These are phyloP conservation scores for Alternaria postmessia DNA, from an alignment of 2,329 filamentous ascomycete species.

Conservation along the genomic window DNA sequence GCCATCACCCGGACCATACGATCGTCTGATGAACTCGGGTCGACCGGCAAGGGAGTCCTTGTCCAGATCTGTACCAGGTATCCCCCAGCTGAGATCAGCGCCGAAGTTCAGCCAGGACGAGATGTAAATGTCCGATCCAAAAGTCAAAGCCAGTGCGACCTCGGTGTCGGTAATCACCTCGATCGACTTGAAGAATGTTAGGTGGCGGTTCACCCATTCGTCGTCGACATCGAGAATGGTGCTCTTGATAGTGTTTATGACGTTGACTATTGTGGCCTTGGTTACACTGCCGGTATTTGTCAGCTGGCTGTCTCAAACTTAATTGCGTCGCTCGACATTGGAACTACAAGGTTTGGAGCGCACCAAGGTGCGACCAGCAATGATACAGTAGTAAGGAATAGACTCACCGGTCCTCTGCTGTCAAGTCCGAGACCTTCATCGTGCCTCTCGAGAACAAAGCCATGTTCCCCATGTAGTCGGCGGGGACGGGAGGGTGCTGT, in stretches of 20 bases:
- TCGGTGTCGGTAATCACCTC: conserved; percentile 42
- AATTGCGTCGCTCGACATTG: conserved; percentile 10
- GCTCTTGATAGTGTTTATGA: conserved; percentile 37
- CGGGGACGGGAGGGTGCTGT: conserved; percentile 32
- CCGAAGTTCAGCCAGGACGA: conserved; percentile 49
- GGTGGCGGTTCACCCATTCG: conserved; percentile 41
- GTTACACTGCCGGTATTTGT: conserved; percentile 41
- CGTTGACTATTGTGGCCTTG: conserved; percentile 36
- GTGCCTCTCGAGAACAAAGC: conserved; percentile 43
- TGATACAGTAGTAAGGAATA: conserved; percentile 8
- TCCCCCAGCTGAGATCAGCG: conserved; percentile 43
- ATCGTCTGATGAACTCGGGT: conserved; percentile 46
- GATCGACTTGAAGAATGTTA: conserved; percentile 42
- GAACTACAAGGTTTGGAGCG: conserved; percentile 6
- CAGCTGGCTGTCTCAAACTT: conserved; percentile 9
- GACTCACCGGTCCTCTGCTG: conserved; percentile 40
- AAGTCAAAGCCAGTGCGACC: conserved; percentile 36
- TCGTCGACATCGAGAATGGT: conserved; percentile 42
- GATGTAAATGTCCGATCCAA: conserved; percentile 47
- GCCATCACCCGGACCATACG: conserved; percentile 42
- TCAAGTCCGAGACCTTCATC: conserved; percentile 34
- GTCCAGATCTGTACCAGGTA: conserved; percentile 42
- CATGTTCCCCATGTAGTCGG: conserved; percentile 45
- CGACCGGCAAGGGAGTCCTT: conserved; percentile 35
- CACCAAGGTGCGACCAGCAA: conserved; percentile 13